A percentile compares a stretch with the other conserved stretches of the same genome.
These are phyloP conservation scores for Harrya chromipes DNA, from an alignment of 768 basidiomycete genomes.

Conservation along the genomic window DNA sequence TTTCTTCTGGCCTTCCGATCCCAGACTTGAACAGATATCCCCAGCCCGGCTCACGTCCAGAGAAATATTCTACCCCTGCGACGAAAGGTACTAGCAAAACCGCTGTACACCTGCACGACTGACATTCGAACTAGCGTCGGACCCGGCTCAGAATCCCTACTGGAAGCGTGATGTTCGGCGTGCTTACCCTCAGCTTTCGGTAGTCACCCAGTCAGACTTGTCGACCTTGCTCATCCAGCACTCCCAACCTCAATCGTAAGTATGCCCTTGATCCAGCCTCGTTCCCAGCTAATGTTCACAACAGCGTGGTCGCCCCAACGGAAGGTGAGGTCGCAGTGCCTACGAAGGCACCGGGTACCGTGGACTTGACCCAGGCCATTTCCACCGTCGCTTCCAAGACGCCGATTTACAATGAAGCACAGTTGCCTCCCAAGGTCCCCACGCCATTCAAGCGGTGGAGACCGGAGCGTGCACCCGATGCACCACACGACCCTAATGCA, in stretches of 20 bases:
- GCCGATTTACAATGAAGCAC: conserved; percentile 58
- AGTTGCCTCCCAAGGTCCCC: conserved; percentile 74
- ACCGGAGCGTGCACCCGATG: conserved; percentile 64
- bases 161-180: conserved; percentile 95
- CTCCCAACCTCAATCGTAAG: conserved; percentile 63
- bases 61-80: conserved; percentile 83
- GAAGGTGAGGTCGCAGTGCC: conserved; percentile 43
- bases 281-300: conserved; percentile 9
- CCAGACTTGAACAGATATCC: conserved; percentile 73
- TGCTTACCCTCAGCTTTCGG: conserved; percentile 87
- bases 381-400: conserved; percentile 53
- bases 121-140: conserved; percentile 56
- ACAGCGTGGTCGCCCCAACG: conserved; percentile 53
- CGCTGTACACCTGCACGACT: conserved; percentile 4
- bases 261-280: conserved; percentile 11
- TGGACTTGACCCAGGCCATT: conserved; percentile 76
- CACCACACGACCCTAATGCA: conserved; percentile 78
- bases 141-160: conserved; percentile 87
- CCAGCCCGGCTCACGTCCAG: conserved; percentile 84
- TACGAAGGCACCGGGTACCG: conserved; percentile 38
- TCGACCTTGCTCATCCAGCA: conserved; percentile 81
- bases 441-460: conserved; percentile 69
- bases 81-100: conserved; percentile 61
- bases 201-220: conserved; percentile 81
- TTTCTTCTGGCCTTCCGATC: conserved; percentile 86